Base-by-base conservation (phyloP, 768 basidiomycete species). In the Tulasnella sp. region DNA sequence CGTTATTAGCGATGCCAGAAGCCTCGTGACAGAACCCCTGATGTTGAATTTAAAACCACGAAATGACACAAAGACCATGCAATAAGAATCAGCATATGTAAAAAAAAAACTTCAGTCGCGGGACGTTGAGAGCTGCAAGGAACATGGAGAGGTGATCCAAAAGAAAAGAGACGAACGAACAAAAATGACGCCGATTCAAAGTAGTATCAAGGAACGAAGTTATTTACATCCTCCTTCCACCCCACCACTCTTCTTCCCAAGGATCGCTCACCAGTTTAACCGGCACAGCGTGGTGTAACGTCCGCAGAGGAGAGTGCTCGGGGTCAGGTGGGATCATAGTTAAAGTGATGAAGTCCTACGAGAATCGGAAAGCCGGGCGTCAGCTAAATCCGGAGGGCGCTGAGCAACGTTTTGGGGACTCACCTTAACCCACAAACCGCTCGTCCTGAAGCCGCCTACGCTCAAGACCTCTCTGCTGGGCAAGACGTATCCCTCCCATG, bases 171-270 rank as follows among this genome's bases (percentile, higher is more conserved):
- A 61, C 42, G 42, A 32, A 61, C 9, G 13, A 32, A 61, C 10
- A 61, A 32, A 61, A 32, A 61, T 10, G 15, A 16, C 13, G 16
- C 13, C 44, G 44, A 16, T 44, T 44, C 44, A 44, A 35, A 67
- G 61, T 18, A 16, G 26, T 15, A 67, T 29, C 16, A 13, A 67
- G 10, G 61, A 32, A 67, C 61, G 44, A 44, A 44, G n/a, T n/a
- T n/a, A 44, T n/a, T 77, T 32, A 77, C 55, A 32, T 42, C 48
- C 78, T 75, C 48, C 78, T 37, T 32, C 51, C 78, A 35, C 29
- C 78, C 78, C 71, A 78, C 78, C 78, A 73, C 51, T 79, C 78
- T 69, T 77, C 79, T 48, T 77, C 79, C 79, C 79, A 79, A 20
- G 79, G 57, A 42, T 79, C 79, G 35, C 78, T 79, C 16, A 79